Evolutionary conservation across 2,329 filamentous ascomycete species (phyloP).

Genomic region (Penicillium italicum): DNA sequence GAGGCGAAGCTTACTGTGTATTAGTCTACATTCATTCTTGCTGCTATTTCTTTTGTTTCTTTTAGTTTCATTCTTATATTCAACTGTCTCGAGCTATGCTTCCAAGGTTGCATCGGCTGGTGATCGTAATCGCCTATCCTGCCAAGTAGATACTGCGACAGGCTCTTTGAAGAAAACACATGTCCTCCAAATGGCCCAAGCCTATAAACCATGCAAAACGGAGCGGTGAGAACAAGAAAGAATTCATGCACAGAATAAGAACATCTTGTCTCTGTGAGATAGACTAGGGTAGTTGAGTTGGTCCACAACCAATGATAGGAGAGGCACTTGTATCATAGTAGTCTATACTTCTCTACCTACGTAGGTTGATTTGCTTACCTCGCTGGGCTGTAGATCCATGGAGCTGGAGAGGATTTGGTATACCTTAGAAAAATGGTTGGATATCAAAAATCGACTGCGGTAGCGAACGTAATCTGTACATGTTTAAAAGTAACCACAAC

Average conservation of each 20-base stretch:
- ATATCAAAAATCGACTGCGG: background rate
- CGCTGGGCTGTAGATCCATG: background rate
- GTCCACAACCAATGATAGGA: background rate
- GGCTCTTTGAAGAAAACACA: background rate
- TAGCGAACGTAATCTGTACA: background rate
- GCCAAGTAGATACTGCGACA: background rate
- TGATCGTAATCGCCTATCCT: background rate
- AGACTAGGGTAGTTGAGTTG: background rate
- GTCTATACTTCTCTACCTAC: background rate
- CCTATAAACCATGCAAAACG: background rate
- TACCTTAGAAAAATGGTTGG: background rate
- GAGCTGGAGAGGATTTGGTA: background rate
- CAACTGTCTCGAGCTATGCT: background rate
- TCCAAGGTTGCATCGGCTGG: background rate
- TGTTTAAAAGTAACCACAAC: background rate
- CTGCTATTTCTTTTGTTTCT: slow-evolving; percentile 16
- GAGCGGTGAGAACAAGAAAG: background rate
- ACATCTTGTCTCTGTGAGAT: background rate
- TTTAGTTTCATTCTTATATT: background rate
- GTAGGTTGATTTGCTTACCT: background rate
- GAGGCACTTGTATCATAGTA: background rate
- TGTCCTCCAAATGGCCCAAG: background rate
- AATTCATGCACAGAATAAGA: background rate
- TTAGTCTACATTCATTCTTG: slow-evolving; percentile 13
- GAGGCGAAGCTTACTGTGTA: slow-evolving; percentile 15